phyloP scores from a whole-genome alignment of 2,329 filamentous ascomycete genomes.

The Colletotrichum tropicicola region DNA sequence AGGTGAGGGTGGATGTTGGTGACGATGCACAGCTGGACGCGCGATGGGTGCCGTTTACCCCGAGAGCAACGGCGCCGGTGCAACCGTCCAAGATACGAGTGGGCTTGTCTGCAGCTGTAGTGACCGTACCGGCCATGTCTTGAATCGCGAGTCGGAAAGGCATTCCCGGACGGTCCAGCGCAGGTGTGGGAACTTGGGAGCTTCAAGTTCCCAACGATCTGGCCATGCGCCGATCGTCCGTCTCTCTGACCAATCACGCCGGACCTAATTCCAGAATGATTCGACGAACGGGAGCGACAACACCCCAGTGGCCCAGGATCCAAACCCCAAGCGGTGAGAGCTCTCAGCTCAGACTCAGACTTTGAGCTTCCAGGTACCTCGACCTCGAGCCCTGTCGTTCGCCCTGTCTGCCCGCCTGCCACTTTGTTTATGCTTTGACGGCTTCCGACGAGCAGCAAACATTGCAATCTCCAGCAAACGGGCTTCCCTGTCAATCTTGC shows the following conservation, averaged over 20 bases:
- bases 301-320: background rate
- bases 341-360: background rate
- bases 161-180: background rate
- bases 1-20: background rate
- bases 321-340: slow-evolving; percentile 27
- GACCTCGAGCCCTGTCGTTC: background rate
- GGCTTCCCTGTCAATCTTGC: background rate
- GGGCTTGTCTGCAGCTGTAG: background rate
- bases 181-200: background rate
- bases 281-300: slow-evolving; percentile 2
- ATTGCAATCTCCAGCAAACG: slow-evolving; percentile 3
- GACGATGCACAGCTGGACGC: background rate
- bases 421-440: background rate
- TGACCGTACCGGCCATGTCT: background rate
- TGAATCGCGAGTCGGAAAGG: slow-evolving; percentile 1
- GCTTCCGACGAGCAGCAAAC: background rate
- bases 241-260: slow-evolving; percentile 13
- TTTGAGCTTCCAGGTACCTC: background rate
- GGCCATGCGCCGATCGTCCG: slow-evolving; percentile 22
- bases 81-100: background rate
- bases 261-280: slow-evolving; percentile 11
- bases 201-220: slow-evolving; percentile 26
- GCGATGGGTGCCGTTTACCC: background rate
- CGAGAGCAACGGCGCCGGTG: background rate
- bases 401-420: background rate